phyloP scores from a whole-genome alignment of 139 green algal genomes.

The Pleodorina starrii region DNA sequence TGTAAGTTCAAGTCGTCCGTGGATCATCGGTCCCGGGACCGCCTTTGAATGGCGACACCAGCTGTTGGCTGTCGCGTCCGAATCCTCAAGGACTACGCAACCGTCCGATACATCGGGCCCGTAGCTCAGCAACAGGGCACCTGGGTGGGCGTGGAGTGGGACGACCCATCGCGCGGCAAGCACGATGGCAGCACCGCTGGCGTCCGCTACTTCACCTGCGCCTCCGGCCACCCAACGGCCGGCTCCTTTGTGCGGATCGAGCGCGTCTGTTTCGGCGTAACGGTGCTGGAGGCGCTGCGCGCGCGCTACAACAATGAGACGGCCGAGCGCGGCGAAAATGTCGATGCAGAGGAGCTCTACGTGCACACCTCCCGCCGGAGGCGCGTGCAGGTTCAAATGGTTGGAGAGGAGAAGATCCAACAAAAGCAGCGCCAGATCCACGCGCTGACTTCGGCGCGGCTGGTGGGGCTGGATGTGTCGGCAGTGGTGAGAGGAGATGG shows the following conservation, averaged over 20 bases:
- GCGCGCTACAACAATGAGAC: constrained; percentile 72
- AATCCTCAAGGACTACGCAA: constrained; percentile 70
- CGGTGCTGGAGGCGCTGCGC: constrained; percentile 66
- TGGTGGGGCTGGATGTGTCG: constrained; percentile 64
- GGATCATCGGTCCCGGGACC: not conserved
- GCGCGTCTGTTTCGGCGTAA: constrained; percentile 68
- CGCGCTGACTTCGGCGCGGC: constrained; percentile 54
- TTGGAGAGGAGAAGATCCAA: constrained; percentile 76
- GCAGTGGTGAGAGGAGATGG: constrained; percentile 66
- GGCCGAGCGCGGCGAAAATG: constrained; percentile 50
- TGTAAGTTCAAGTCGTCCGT: not conserved
- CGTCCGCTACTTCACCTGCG: constrained; percentile 79
- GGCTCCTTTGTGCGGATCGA: constrained; percentile 80
- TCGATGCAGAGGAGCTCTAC: constrained; percentile 62
- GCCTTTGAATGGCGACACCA: constrained; percentile 17
- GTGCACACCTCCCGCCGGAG: constrained; percentile 61
- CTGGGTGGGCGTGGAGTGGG: constrained; percentile 92
- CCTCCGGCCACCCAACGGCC: constrained; percentile 22
- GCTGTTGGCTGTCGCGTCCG: constrained; percentile 61
- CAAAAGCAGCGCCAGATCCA: constrained; percentile 65
- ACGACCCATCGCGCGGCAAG: constrained; percentile 84
- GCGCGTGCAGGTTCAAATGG: constrained; percentile 71
- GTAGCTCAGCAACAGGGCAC: constrained; percentile 73
- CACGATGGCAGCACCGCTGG: constrained; percentile 81
- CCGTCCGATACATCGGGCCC: constrained; percentile 80